Percentiles rank a stretch among this genome's conserved stretches.
Evolutionary conservation across 2,329 filamentous ascomycete species (phyloP).

Genomic region (Pseudocercospora ulei): DNA sequence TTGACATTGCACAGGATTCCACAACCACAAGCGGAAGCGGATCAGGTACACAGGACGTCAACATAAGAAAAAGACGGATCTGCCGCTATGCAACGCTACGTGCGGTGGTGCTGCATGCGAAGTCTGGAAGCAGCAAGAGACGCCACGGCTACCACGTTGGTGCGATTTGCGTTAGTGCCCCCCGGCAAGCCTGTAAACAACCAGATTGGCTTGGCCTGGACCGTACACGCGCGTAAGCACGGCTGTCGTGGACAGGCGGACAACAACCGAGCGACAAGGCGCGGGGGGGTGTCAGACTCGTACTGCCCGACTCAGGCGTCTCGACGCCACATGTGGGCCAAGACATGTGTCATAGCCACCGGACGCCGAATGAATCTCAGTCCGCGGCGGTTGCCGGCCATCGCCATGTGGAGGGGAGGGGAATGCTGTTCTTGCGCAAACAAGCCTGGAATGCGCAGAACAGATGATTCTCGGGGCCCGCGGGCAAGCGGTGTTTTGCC

Average conservation of each 20-base stretch:
- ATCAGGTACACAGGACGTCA: slow-evolving; percentile 27
- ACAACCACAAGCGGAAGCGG: slow-evolving; percentile 1
- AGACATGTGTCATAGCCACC: slow-evolving; percentile 19
- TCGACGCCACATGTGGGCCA: slow-evolving; percentile 7
- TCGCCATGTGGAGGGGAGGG: slow-evolving; percentile 15
- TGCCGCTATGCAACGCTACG: slow-evolving; percentile 30
- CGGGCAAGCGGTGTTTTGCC: slow-evolving; percentile 9
- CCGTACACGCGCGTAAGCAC: slow-evolving; percentile 7
- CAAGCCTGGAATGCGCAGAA: slow-evolving; percentile 4
- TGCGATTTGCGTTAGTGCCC: slow-evolving; percentile 8
- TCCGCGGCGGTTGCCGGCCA: slow-evolving; percentile 10
- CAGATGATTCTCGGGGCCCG: not conserved
- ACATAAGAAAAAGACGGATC: slow-evolving; percentile 31
- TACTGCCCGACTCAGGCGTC: slow-evolving; percentile 1
- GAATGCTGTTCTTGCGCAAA: slow-evolving; percentile 12
- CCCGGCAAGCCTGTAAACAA: slow-evolving; percentile 6
- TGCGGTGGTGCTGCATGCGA: slow-evolving; percentile 21
- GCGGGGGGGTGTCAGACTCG: slow-evolving; percentile 11
- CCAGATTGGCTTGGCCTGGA: slow-evolving; percentile 2
- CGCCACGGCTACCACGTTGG: slow-evolving; percentile 13
- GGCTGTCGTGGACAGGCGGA: slow-evolving; percentile 7
- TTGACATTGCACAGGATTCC: slow-evolving; percentile 5
- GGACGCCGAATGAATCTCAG: slow-evolving; percentile 13
- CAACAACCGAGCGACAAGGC: slow-evolving; percentile 7
- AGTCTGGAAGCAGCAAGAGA: slow-evolving; percentile 11